Evolutionary conservation across 345 rosid genomes (phyloP), one percentile per base, ranked within the genome.

Genomic region (Eucalyptus camaldulensis): DNA sequence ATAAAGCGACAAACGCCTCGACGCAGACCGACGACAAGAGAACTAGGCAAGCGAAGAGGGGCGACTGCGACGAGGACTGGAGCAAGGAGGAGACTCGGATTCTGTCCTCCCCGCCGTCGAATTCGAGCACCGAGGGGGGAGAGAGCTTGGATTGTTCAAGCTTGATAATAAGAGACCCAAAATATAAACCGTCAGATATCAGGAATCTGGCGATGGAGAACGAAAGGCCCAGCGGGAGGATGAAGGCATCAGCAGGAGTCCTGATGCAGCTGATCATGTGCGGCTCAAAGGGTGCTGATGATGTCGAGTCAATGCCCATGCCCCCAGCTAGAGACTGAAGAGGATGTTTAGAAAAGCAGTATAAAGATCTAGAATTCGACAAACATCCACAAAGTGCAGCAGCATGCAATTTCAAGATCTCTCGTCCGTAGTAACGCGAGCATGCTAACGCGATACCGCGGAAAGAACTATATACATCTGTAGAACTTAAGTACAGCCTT

Each of bases 241-340:
- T 92, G 47, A 95, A 90, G 91, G 95, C 95, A 47, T 86, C 96
- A 33, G 83, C 95, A 62, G 92, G 80, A 13, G 80, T 93, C 49
- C 90, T 95, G 89, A 93, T 91, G 94, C 95, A 94, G 58, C 80
- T 94, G 91, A 91, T 95, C 87, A 90, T 93, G 50, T 94, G 97
- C 88, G 96, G 96, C 56, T 89, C 89, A 21, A 89, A 89, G 90
- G 80, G 54, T 14, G 90, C 22, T 37, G 88, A 86, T 49, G 88
- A 69, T 25, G 49, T 89, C 4, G 50, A 60, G 33, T 44, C 60
- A 10, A 49, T 69, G 13, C 58, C 58, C 58, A 53, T 53, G 58
- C 51, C 50, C 80, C n/a, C 54, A 45, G 58, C 89, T 87, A 87
- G 88, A 88, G 92, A 87, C 76, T 22, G 89, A 90, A 88, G 90